Conservation (phyloP, 345 rosid species). For the Adansonia digitata region DNA sequence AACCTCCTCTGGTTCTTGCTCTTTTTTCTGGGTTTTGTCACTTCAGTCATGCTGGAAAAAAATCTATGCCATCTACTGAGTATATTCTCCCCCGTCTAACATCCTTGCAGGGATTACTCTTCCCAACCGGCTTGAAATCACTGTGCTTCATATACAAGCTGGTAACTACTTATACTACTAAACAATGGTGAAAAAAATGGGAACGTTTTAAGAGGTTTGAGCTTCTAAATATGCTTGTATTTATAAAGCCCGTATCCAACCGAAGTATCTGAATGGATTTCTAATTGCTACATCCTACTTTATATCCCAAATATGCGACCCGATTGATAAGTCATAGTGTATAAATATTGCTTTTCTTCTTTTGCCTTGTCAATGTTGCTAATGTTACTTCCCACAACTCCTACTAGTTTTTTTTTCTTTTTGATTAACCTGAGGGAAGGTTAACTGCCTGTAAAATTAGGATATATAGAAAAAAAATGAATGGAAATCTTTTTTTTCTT, state of each 20-base stretch:
- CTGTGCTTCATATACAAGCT: neutral
- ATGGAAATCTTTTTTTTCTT: no score
- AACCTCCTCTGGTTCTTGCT: conserved; percentile 57
- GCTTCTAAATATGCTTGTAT: neutral
- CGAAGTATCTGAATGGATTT: neutral
- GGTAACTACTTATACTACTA: neutral
- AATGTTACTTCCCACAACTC: neutral
- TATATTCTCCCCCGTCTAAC: conserved; percentile 39
- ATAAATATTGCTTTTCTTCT: conserved; percentile 21
- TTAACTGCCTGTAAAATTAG: neutral
- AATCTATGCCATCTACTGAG: conserved; percentile 19
- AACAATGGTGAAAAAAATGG: neutral
- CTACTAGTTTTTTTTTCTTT: neutral
- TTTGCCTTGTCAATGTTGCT: neutral
- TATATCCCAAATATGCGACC: conserved; percentile 4
- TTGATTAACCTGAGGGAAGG: neutral
- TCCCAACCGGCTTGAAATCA: neutral
- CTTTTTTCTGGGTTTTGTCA: conserved; percentile 31
- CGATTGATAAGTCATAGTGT: conserved; percentile 17
- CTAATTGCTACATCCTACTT: neutral
- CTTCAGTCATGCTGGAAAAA: conserved; percentile 20
- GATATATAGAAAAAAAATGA: neutral
- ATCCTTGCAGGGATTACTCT: conserved; percentile 19
- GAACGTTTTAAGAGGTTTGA: neutral
- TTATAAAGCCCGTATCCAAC: neutral